These are phyloP conservation scores for Rhododendron kiyosumense DNA, from an alignment of 148 eudicot genomes.

Conservation along the genomic window DNA sequence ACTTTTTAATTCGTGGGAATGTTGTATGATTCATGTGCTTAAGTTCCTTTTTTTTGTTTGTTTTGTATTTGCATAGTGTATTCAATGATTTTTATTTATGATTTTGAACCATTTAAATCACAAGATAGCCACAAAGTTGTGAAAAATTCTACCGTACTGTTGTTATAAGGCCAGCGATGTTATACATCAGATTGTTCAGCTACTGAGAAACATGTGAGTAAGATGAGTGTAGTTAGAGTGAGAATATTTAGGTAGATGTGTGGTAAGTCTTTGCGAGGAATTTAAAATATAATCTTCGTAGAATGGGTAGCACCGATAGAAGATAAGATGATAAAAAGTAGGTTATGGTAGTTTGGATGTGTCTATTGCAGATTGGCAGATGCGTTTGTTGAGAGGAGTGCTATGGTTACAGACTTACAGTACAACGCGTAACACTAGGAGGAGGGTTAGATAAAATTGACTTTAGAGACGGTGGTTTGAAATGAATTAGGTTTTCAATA, in stretches of 20 bases:
- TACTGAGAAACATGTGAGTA: too few relatives aligned
- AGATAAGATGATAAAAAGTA: background rate
- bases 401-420: background rate
- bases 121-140: too few relatives aligned
- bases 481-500: background rate
- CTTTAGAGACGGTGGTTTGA: background rate
- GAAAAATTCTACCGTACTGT: too few relatives aligned
- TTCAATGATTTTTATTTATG: too few relatives aligned
- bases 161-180: too few relatives aligned
- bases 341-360: background rate
- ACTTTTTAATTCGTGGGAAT: background rate
- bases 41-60: background rate
- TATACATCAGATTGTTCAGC: too few relatives aligned
- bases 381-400: background rate
- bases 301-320: background rate
- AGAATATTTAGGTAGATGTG: too few relatives aligned
- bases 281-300: too few relatives aligned
- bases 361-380: background rate
- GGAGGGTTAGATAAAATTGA: background rate
- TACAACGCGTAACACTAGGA: background rate
- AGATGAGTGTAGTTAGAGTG: too few relatives aligned
- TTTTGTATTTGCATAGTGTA: background rate
- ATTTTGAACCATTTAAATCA: background rate
- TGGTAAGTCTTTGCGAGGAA: too few relatives aligned
- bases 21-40: background rate